phyloP scores from a whole-genome alignment of 306 rosid genomes.

The Nissolia schottii region DNA sequence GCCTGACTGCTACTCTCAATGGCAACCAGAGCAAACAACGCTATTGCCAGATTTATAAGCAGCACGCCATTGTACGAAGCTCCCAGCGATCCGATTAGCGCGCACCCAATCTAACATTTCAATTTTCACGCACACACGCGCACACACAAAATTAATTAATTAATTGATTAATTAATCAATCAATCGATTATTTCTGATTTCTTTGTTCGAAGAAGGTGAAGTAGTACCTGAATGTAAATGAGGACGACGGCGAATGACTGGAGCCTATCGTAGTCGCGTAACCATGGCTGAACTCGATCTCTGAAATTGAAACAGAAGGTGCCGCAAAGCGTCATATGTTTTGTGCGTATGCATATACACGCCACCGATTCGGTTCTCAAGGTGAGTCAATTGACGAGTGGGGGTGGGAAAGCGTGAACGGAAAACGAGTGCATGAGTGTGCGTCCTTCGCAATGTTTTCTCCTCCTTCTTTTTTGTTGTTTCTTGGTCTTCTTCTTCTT shows the following conservation, averaged over 20 bases:
- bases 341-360: not conserved
- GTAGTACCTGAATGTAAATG: conserved; percentile 80
- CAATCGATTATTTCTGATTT: no score
- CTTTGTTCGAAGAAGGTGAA: no score
- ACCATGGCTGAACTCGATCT: conserved; percentile 75
- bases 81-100: conserved; percentile 86
- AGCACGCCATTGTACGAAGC: conserved; percentile 84
- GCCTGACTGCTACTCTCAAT: conserved; percentile 96
- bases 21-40: conserved; percentile 91
- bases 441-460: not conserved
- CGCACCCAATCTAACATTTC: conserved; percentile 69
- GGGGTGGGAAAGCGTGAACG: not conserved
- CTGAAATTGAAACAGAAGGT: conserved; percentile 38
- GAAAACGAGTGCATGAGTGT: not conserved
- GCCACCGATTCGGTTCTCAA: not conserved
- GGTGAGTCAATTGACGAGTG: not conserved
- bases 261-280: conserved; percentile 88
- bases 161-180: not conserved
- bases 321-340: conserved; percentile 72
- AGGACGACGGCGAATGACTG: conserved; percentile 74
- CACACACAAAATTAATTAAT: no score
- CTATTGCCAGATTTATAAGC: conserved; percentile 67
- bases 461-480: not conserved
- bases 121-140: not conserved
- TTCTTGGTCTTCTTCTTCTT: not conserved